Evolutionary conservation across 148 eudicot species (phyloP), one percentile per base, ranked within the genome.

Genomic region (Dysphania ambrosioides): DNA sequence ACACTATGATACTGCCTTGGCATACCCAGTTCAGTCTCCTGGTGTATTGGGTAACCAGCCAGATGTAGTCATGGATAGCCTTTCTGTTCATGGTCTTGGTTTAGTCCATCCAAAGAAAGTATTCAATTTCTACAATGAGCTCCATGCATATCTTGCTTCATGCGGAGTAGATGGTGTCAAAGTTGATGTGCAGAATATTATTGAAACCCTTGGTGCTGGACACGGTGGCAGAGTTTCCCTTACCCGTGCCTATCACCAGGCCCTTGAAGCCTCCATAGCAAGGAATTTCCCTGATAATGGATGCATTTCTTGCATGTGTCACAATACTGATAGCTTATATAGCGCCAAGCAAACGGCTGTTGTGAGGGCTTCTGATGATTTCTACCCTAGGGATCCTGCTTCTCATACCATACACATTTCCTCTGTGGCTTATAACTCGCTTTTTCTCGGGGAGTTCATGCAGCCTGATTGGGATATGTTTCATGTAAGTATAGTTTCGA

Each of bases 401-500:
- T 95, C 98, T 26, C 97, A 95, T 79, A 95, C 98, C 47, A 89
- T 95, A 63, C 97, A 95, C 68, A 92, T 95, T 57, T 85, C 96
- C 16, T 88, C 97, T 3, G 98, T 95, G 31, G 89, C 96, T 36
- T 95, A 90, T 72, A 95, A 95, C 67, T 83, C 96, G 1, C 19
- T 92, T 24, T 95, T 95, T 84, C 91, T 95, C n/a, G 98, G 97
- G 49, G 98, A 95, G 75, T 87, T 95, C 74, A 92, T 90, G 96
- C 93, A 83, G 40, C 98, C 97, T 26, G 98, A 95, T 81, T 95
- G 98, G 98, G 98, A 95, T 72, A 95, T 95, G 98, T 95, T 95
- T 73, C 98, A 95, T 68, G 97, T 91, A 79, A 87, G 97, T 82
- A 31, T 59, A 15, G 24, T 26, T 66, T n/a, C 59, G n/a, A 36